Conservation (phyloP, 164 flowering plant species). For the Aristolochia fimbriata region DNA sequence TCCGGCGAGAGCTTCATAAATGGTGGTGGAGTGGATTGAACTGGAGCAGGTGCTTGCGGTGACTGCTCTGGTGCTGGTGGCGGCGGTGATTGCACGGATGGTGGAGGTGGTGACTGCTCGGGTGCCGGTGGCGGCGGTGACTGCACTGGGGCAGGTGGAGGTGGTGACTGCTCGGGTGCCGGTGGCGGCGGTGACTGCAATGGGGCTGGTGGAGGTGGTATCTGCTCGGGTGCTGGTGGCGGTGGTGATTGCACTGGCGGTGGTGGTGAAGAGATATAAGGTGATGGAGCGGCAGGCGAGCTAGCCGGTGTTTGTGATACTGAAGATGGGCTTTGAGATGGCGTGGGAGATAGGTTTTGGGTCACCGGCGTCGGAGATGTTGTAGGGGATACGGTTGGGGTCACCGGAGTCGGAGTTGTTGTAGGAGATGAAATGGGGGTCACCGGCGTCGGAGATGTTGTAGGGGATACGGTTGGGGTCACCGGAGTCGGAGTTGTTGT, state of each 20-base stretch:
- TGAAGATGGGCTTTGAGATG: neutral
- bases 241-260: constrained; percentile 11
- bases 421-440: neutral
- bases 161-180: neutral
- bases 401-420: neutral
- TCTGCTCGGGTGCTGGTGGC: neutral
- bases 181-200: constrained; percentile 8
- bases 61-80: neutral
- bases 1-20: neutral
- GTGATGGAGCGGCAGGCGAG: neutral
- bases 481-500: neutral
- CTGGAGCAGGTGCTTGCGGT: too few species aligned
- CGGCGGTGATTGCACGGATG: constrained; percentile 10
- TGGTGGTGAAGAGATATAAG: constrained; percentile 2
- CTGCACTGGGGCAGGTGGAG: constrained; percentile 3
- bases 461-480: neutral
- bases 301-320: neutral
- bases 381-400: neutral
- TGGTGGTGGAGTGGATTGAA: constrained; percentile 6
- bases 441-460: neutral
- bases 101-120: neutral
- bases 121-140: constrained; percentile 10
- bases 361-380: neutral
- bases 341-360: neutral
- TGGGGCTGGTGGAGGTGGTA: constrained; percentile 6